Evolutionary conservation across 1,284 basidiomycete species (phyloP).

Genomic region (Mycosarcoma mackinlayi): DNA sequence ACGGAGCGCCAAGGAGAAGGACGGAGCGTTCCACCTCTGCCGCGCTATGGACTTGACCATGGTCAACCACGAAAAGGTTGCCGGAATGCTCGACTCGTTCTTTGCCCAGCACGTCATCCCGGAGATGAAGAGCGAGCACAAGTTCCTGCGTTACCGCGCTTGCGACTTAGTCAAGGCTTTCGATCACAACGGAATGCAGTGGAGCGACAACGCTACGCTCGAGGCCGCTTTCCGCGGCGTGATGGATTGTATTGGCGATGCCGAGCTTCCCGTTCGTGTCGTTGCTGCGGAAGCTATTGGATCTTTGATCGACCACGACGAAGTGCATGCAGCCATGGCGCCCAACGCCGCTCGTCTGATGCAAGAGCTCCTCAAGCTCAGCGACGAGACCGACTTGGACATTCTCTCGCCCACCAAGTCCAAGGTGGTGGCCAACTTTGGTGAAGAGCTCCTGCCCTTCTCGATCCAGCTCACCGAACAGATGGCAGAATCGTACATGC

Average conservation of each 20-base stretch:
- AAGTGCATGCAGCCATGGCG: conserved; percentile 79
- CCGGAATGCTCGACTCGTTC: conserved; percentile 59
- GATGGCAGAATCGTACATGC: conserved; percentile 73
- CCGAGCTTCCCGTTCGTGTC: conserved; percentile 83
- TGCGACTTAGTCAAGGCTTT: conserved; percentile 62
- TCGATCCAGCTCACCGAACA: conserved; percentile 83
- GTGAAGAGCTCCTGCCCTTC: conserved; percentile 84
- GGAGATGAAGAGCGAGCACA: conserved; percentile 56
- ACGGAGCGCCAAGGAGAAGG: conserved; percentile 58
- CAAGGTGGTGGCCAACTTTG: conserved; percentile 85
- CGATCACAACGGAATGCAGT: conserved; percentile 60
- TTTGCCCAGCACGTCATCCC: conserved; percentile 64
- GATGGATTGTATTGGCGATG: conserved; percentile 71
- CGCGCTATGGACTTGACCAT: conserved; percentile 58
- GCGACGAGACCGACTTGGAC: conserved; percentile 89
- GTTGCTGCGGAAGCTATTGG: conserved; percentile 84
- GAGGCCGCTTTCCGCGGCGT: conserved; percentile 63
- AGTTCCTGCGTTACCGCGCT: conserved; percentile 63
- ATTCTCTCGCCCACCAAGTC: conserved; percentile 83
- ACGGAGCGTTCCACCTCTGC: conserved; percentile 63
- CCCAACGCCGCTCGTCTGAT: conserved; percentile 87
- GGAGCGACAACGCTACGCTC: conserved; percentile 55
- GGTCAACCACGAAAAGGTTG: conserved; percentile 59
- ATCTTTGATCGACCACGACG: conserved; percentile 77
- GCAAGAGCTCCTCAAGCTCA: conserved; percentile 87